Percentiles rank a stretch among this genome's conserved stretches.
Evolutionary conservation across 78 protist species (phyloP).

Genomic region (Cavenderia fasciculata): DNA sequence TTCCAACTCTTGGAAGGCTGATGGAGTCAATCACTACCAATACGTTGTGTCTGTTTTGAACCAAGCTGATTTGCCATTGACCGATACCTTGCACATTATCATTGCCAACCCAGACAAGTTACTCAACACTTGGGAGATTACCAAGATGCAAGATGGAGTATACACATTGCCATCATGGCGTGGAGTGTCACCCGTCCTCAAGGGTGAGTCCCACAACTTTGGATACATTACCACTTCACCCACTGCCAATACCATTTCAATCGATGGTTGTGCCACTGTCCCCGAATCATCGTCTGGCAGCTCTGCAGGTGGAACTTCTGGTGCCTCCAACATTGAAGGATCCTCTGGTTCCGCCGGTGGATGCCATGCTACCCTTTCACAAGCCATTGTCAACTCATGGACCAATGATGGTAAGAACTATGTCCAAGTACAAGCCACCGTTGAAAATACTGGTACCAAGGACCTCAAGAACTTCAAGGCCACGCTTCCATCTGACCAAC

Average conservation of each 20-base stretch:
- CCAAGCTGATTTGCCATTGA: conserved; percentile 7
- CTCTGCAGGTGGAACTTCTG: not conserved
- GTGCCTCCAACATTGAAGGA: not conserved
- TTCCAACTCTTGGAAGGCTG: not conserved
- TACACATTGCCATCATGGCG: not conserved
- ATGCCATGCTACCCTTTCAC: not conserved
- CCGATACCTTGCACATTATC: not conserved
- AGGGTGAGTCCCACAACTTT: not conserved
- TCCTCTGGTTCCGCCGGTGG: not conserved
- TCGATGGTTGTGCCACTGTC: not conserved
- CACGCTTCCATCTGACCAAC: not conserved
- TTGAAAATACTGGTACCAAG: conserved; percentile 34
- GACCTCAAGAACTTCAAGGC: not conserved
- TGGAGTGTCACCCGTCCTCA: not conserved
- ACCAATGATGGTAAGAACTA: not conserved
- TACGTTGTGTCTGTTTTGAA: not conserved
- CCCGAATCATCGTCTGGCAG: not conserved
- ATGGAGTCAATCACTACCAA: not conserved
- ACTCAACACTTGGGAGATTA: not conserved
- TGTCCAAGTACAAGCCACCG: not conserved
- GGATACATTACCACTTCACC: conserved; percentile 2
- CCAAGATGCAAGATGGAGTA: not conserved
- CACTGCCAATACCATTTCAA: not conserved
- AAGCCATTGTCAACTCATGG: conserved; percentile 7
- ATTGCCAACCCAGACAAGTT: not conserved